Evolutionary conservation across 148 eudicot species (phyloP), one percentile per base, ranked within the genome.

Genomic region (Chenopodium formosanum): DNA sequence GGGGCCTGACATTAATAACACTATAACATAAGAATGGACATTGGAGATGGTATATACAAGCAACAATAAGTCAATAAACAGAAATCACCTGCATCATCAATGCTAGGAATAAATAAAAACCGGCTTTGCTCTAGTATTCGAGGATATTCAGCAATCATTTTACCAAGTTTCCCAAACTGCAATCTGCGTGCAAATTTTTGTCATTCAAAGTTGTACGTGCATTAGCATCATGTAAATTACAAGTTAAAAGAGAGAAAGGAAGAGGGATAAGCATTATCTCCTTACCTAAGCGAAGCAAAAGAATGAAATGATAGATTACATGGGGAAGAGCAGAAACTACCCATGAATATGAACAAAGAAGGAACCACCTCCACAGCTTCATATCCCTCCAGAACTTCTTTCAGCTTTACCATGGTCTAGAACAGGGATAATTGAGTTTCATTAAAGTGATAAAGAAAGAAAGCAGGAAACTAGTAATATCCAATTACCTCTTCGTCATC

Each of bases 311-410:
- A 85, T 77, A 96, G 92, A 74, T 89, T 92, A 82, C 95, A 96
- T 31, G 99, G 98, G 78, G 83, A 92, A 74, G 95, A 91, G 78
- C 95, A 96, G 86, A 94, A 96, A 82, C 89, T 92, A 75, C 99
- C 99, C 97, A 96, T 96, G 78, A 96, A 83, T 74, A 96, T 92
- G 88, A 96, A 96, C 78, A 96, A 85, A 84, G 98, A 96, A 81
- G 99, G 99, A 84, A 96, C 99, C 83, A 96, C 95, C 68, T 89
- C 91, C 66, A 90, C 90, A 71, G 87, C 83, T 73, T 96, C 98
- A 86, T 96, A 96, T 48, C 92, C 97, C 86, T 86, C 88, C 56
- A 96, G 87, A 74, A 94, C 91, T 69, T 83, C 87, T 80, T 86
- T 90, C 71, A 96, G 89, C 88, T 91, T 96, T 85, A 48, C 90